phyloP scores from a whole-genome alignment of 139 green algal genomes.

The Yamagishiella unicocca region DNA sequence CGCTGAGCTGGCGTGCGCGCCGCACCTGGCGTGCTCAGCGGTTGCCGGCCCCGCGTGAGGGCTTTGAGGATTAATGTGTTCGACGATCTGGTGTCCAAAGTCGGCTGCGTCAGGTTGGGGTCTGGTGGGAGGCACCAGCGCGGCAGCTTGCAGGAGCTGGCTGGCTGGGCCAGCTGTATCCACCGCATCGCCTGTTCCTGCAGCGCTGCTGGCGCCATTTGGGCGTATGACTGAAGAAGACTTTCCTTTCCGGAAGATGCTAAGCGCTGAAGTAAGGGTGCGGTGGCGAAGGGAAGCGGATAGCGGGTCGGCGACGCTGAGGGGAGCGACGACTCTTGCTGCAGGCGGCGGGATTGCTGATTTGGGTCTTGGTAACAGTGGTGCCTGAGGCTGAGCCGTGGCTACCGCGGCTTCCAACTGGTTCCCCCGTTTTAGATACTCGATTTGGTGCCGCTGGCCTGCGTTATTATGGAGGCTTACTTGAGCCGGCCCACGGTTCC shows the following conservation, averaged over 20 bases:
- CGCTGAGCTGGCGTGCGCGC: background rate
- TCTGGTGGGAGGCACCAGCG: background rate
- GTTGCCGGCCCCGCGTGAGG: background rate
- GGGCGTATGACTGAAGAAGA: background rate
- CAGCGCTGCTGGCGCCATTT: background rate
- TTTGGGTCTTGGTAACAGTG: background rate
- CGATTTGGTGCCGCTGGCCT: background rate
- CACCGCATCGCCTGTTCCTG: background rate
- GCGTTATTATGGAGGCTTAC: background rate
- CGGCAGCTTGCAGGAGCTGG: background rate
- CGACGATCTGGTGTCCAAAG: background rate
- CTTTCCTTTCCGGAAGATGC: slow-evolving; percentile 30
- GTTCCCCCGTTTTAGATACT: background rate
- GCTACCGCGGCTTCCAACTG: background rate
- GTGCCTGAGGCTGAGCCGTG: background rate
- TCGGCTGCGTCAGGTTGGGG: background rate
- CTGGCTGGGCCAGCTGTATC: background rate
- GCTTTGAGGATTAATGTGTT: background rate
- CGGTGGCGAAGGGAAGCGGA: slow-evolving; percentile 14
- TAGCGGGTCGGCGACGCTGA: slow-evolving; percentile 4
- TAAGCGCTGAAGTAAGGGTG: slow-evolving; percentile 6
- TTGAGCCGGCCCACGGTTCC: background rate
- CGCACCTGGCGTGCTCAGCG: background rate
- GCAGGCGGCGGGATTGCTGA: background rate
- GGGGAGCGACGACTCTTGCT: background rate